phyloP scores from a whole-genome alignment of 139 green algal species.

The Desmodesmus armatus region DNA sequence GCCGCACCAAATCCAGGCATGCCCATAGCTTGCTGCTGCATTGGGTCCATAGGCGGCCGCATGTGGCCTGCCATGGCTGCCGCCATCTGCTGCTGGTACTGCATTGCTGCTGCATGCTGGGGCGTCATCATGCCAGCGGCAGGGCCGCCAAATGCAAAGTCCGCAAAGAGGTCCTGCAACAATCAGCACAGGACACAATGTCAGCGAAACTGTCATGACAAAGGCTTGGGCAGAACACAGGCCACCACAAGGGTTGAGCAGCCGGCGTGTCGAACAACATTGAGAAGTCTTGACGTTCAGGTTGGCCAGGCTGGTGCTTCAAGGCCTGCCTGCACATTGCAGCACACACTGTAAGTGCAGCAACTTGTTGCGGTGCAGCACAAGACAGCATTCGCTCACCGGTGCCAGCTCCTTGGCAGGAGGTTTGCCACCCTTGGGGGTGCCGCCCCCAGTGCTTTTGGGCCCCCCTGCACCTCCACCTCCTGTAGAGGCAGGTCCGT shows the following conservation, averaged over 20 bases:
- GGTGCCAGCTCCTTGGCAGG: conserved; percentile 29
- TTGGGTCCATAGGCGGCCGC: neutral
- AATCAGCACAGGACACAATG: neutral
- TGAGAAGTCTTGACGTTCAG: too few relatives aligned
- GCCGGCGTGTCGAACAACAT: too few relatives aligned
- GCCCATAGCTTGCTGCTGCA: conserved; percentile 25
- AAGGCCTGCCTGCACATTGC: too few relatives aligned
- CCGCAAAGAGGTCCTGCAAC: conserved; percentile 38
- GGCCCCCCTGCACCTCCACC: neutral
- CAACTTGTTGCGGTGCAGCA: neutral
- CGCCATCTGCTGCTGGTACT: conserved; percentile 7
- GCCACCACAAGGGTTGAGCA: too few relatives aligned
- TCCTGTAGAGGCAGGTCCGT: conserved; percentile 16
- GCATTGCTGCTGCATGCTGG: conserved; percentile 7
- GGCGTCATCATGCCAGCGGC: neutral
- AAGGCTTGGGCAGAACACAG: too few relatives aligned
- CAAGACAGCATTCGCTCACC: neutral
- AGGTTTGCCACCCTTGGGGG: conserved; percentile 16
- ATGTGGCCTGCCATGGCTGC: neutral
- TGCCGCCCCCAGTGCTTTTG: neutral
- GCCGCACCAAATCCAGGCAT: neutral
- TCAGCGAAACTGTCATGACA: neutral
- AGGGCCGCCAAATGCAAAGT: conserved; percentile 11
- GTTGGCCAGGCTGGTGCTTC: neutral
- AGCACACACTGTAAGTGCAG: neutral